A percentile compares a stretch with the other conserved stretches of the same genome.
phyloP scores from a whole-genome alignment of 139 green algal genomes.

The Tetradesmus lagerheimii region DNA sequence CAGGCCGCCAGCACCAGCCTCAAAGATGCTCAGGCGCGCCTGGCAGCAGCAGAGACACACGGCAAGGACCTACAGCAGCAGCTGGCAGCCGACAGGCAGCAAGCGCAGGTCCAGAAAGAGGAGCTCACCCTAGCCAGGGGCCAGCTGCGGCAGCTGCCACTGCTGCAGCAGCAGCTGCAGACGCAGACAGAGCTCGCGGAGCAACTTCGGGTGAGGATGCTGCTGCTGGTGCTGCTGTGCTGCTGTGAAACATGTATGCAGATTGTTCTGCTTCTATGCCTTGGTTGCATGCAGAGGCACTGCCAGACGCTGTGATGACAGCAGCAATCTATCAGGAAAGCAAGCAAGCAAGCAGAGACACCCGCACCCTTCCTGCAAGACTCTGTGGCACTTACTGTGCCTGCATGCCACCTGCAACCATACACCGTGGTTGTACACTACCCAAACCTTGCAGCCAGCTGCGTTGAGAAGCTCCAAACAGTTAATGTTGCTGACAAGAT shows the following conservation, averaged over 20 bases:
- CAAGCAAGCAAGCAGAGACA: no score
- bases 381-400: no score
- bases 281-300: no score
- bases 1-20: background rate
- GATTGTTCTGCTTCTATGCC: background rate
- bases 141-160: background rate
- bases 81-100: background rate
- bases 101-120: background rate
- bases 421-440: no score
- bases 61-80: slow-evolving; percentile 7
- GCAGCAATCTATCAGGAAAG: no score
- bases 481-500: background rate
- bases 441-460: no score
- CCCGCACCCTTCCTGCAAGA: no score
- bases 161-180: slow-evolving; percentile 17
- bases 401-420: no score
- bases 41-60: background rate
- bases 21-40: background rate
- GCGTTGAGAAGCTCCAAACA: no score
- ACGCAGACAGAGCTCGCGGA: background rate
- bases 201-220: background rate
- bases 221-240: background rate
- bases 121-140: background rate
- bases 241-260: background rate
- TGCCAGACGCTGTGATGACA: no score